Base-by-base conservation (phyloP, 495 filamentous ascomycete species). In the Xeromyces bisporus region DNA sequence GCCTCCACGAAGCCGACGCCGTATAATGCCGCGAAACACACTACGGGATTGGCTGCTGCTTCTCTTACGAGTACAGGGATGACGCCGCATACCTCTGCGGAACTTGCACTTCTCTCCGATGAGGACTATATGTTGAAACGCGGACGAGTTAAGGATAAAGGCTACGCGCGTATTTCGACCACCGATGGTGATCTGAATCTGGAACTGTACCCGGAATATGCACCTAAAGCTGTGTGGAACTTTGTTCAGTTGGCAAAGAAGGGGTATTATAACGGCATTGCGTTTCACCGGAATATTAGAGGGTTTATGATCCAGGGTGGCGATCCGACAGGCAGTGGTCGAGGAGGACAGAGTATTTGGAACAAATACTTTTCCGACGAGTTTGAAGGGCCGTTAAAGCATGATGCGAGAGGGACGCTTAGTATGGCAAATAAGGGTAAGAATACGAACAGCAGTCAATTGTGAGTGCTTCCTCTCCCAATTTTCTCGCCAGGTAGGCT, bases 281-380 rank as follows among this genome's bases (percentile, higher is more conserved):
- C 64, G 13, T 96, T 96, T 47, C 89, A 99, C 51, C 74, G 89
- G 30, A 91, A 84, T 48, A 93, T 99, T 44, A 68, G 69, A 15
- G 83, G 80, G 37, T 99, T 99, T 53, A 99, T 99, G 89, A 80
- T 96, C 35, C 89, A 99, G 48, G 91, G 91, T 33, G 89, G 89
- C 9, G 66, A 69, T 33, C 66, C 66, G 2, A 60, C 64, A 2
- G 64, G 64, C 0, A 91, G 83, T 1, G 89, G 89, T 6, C 64
- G 78, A 23, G 87, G 87, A n/a, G 89, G 89, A 0, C 60, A 69
- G 24, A 83, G 75, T 43, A 67, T 86, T 34, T 96, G 89, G 89
- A 77, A 77, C 26, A 85, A 83, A 53, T 76, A 77, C 36, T 97
- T 97, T 47, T 62, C 75, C 17, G 89, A 97, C 51, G 91, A 97